Base-by-base conservation (phyloP, 2,329 filamentous ascomycete genomes). In the Didymella exigua region DNA sequence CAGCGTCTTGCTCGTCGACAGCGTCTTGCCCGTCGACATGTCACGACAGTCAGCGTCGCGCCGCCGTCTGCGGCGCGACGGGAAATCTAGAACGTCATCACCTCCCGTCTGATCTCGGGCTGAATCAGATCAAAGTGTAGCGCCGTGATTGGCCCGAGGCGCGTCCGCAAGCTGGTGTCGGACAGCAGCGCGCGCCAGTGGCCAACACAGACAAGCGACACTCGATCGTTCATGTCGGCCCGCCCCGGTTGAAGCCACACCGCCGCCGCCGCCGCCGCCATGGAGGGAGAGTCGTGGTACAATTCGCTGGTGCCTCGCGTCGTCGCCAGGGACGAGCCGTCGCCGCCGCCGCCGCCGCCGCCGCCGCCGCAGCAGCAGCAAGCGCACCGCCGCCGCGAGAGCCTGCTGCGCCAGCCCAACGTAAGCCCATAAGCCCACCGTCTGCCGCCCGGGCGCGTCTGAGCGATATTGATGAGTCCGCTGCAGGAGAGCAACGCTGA, bases 281-380 rank as follows among this genome's bases (percentile, higher is more conserved):
- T 91, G 89, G 90, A 90, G 76, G 65, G 61, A 54, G 90, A 93
- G 75, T 86, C 89, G 26, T 93, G 90, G 89, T 91, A 93, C 77
- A 90, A 75, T 66, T 75, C 84, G 72, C 88, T 91, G 70, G 85
- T 90, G 61, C 84, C 89, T 23, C 85, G 88, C 50, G 76, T 84
- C 49, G 77, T 82, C 54, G 77, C 81, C 60, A 83, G 81, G 65
- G 75, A 78, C 21, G 77, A 80, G 34, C 48, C 48, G 4, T 54
- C 60, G 37, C n/a, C n/a, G n/a, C n/a, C n/a, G n/a, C n/a, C n/a
- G n/a, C n/a, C n/a, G n/a, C n/a, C n/a, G n/a, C n/a, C n/a, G n/a
- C n/a, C n/a, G n/a, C n/a, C n/a, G n/a, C n/a, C n/a, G n/a, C n/a
- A n/a, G n/a, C n/a, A n/a, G n/a, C n/a, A n/a, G n/a, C 23, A 60